Base-by-base conservation (phyloP, 192 early-diverging fungal species). In the Coemansia sp. region DNA sequence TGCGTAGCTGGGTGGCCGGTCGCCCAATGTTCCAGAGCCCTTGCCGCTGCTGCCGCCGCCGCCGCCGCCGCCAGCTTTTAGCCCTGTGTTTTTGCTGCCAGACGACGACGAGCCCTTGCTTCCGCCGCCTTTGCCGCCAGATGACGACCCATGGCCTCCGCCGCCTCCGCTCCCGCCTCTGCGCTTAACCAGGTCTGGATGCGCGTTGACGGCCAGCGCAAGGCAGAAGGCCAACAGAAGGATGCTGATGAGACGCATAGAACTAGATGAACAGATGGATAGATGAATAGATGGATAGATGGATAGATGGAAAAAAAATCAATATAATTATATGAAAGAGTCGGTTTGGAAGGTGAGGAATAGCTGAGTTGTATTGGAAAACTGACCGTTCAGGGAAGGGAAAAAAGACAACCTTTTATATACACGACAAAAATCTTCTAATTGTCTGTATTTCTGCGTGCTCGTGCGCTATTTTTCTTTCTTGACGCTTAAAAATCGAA, bases 1-100 rank as follows among this genome's bases (percentile, higher is more conserved):
- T 4, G 64, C 70, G 47, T 78, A 78, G 61, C 70, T 72, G 16
- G 75, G 75, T 5, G 75, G 75, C 0, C 60, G 52, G 71, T 78
- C 75, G 10, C 75, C 70, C 13, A 60, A 55, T 1, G 67, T 24
- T 14, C 75, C 70, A 2, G 53, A 61, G 53, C 75, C 75, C 55
- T 66, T 66, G 50, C 63, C 61, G 6, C n/a, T 42, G 53, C 63
- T 69, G 42, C 75, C 70, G 11, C 75, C 75, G 6, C 75, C 75
- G 9, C 75, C 75, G 1, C 30, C 25, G n/a, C 51, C 53, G 11
- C 66, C 39, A 10, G 65, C 49, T 35, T 39, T 63, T 4, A 47
- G 58, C 0, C 64, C 61, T 6, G 67, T 23, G 10, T 59, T 54
- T 32, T 62, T 66, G 28, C 51, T 67, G 46, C 42, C 10, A 8